These are phyloP conservation scores for Camelina sativa DNA, from an alignment of 345 rosid species.

Conservation along the genomic window DNA sequence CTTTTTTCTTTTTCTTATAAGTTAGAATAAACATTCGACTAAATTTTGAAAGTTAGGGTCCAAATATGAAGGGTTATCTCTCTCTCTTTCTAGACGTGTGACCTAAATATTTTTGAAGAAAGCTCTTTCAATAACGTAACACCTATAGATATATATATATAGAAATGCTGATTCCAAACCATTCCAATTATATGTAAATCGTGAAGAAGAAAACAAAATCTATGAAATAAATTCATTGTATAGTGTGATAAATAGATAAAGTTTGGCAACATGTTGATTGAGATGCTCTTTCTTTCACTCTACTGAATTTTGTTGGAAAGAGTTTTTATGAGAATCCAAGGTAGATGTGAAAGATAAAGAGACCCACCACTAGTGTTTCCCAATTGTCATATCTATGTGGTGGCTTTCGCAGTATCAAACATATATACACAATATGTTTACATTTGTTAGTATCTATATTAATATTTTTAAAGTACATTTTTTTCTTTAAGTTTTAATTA, in stretches of 20 bases:
- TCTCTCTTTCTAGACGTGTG: not conserved
- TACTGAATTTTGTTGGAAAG: slow-evolving; percentile 34
- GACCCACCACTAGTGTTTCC: slow-evolving; percentile 48
- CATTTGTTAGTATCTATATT: slow-evolving; percentile 28
- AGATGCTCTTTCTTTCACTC: slow-evolving; percentile 34
- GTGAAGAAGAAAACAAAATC: not conserved
- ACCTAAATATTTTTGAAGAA: not conserved
- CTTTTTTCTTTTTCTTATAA: not conserved
- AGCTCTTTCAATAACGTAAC: not conserved
- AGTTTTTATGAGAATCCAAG: slow-evolving; percentile 46
- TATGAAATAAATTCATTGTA: not conserved
- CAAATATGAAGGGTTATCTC: not conserved
- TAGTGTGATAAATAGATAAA: slow-evolving; percentile 17
- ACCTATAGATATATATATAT: too few relatives aligned
- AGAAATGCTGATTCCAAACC: not conserved
- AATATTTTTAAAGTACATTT: too few relatives aligned
- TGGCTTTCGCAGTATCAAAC: slow-evolving; percentile 27
- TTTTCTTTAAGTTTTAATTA: too few relatives aligned
- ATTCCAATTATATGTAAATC: not conserved
- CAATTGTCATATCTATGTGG: slow-evolving; percentile 44
- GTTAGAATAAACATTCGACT: not conserved
- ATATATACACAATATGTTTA: slow-evolving; percentile 5
- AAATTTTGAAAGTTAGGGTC: not conserved
- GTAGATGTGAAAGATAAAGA: slow-evolving; percentile 43
- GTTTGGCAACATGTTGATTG: slow-evolving; percentile 37